Base-by-base conservation (phyloP, 139 green algal species). In the Dunaliella sp. region DNA sequence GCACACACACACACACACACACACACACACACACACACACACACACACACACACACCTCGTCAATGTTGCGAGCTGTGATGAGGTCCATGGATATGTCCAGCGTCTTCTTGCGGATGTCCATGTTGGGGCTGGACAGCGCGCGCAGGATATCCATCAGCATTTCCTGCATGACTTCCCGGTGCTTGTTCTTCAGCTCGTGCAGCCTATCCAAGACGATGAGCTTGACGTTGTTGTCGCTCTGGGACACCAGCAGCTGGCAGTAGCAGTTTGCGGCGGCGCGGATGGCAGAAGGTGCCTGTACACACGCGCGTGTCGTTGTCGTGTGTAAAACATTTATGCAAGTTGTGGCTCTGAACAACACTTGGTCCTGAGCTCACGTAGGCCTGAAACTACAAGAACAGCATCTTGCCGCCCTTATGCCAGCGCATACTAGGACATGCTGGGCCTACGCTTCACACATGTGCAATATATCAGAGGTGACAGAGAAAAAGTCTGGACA, bases 141-240 rank as follows among this genome's bases (percentile, higher is more conserved):
- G 21, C 97, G 92, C 88, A 99, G 87, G 65, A 99, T 92, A 84
- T 99, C 97, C 96, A 99, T 99, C 85, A 99, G 87, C 90, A 98
- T 91, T 28, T 99, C 97, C 82, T 96, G 89, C 88, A 95, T 94
- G 30, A 98, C 91, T 77, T 95, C 91, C 24, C 86, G 78, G 80
- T 95, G 93, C 89, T 93, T 93, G 73, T 93, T 93, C 89, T 96
- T 96, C 2, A 97, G 92, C 92, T 97, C 94, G 87, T 93, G 87
- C 37, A 91, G 84, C 30, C 96, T 88, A 92, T 99, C 97, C 80
- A 99, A 92, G 79, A 99, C 96, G 86, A 99, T 99, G n/a, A 99
- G 93, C 94, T 99, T 99, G 76, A 99, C 97, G 86, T 99, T 99
- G 95, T 99, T 99, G 94, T 99, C 97, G 36, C 88, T 95, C 87